A percentile compares a stretch with the other conserved stretches of the same genome.
Evolutionary conservation across 176 grass and related monocot species (phyloP).

Genomic region (Miscanthus lutarioriparius): DNA sequence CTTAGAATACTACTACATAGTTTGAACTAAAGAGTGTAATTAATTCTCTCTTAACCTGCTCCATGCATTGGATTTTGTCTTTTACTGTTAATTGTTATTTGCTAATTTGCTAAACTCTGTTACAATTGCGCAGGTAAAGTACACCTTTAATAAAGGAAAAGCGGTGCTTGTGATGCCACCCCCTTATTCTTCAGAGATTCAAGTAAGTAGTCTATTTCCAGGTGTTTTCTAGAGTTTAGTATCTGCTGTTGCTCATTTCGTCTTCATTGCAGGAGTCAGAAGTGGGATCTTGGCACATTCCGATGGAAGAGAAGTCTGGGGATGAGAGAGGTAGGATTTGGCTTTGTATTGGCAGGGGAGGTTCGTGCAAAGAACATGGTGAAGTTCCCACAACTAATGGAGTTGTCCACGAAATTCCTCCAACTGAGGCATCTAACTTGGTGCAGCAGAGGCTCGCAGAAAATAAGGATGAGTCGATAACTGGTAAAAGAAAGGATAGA

Average conservation of each 20-base stretch:
- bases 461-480: conserved; percentile 37
- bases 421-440: neutral
- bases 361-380: conserved; percentile 1
- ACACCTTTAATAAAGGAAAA: conserved; percentile 81
- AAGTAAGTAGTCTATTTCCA: conserved; percentile 38
- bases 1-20: no score
- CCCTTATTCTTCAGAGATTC: conserved; percentile 79
- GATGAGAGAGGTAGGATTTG: conserved; percentile 67
- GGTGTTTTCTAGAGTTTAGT: neutral
- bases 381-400: conserved; percentile 3
- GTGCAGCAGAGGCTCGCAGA: neutral
- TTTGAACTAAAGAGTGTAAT: conserved; percentile 17
- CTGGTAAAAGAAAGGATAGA: conserved; percentile 81
- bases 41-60: neutral
- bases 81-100: neutral
- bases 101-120: conserved; percentile 1
- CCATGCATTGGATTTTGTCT: neutral
- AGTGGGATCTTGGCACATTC: conserved; percentile 83
- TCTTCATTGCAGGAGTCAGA: conserved; percentile 59
- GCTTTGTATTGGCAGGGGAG: conserved; percentile 75
- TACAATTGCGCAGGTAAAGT: conserved; percentile 59
- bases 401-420: conserved; percentile 2
- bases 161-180: conserved; percentile 71
- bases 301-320: conserved; percentile 62
- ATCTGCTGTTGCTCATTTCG: conserved; percentile 2